Base-by-base conservation (phyloP, 495 filamentous ascomycete genomes). In the Aspergillus coremiiformis region DNA sequence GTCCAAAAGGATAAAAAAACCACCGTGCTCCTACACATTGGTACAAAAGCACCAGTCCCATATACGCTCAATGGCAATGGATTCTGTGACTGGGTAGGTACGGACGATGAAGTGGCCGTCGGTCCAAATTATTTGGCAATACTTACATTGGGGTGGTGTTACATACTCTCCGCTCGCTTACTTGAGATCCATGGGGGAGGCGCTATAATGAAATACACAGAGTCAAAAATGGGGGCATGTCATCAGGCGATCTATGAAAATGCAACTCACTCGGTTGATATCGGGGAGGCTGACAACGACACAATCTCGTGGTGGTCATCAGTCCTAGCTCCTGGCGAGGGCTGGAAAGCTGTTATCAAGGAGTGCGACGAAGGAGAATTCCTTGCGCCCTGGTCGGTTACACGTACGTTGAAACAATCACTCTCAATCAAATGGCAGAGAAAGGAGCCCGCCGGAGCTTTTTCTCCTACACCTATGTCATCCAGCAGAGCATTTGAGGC, bases 141-240 rank as follows among this genome's bases (percentile, higher is more conserved):
- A 14, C 57, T 55, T 17, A 41, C 49, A n/a, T 20, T 55, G 7
- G 53, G 48, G 12, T 59, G 57, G 52, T 52, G 48, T 37, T 59
- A 55, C 35, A 46, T 59, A 17, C 57, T 59, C 20, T 55, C 52
- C 9, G 49, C 52, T 0, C 37, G 33, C 12, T 24, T 59, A 2
- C 22, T 59, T 49, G 57, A 59, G 22, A 48, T 55, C n/a, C 53
- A 55, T 27, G 44, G 47, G 2, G 24, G 35, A 26, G 39, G 49
- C 23, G 52, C 44, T 49, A 22, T 19, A 0, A 55, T 59, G 44
- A n/a, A 19, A 33, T 59, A 59, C 39, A 59, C 52, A 17, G 8
- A 23, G 10, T 41, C 14, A 10, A 37, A 30, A 22, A 43, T 8
- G 1, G 11, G 17, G 11, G 21, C 49, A 44, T 4, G n/a, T n/a